phyloP scores from a whole-genome alignment of 1,139 yeast species.

The Sugiyamaella japonica region DNA sequence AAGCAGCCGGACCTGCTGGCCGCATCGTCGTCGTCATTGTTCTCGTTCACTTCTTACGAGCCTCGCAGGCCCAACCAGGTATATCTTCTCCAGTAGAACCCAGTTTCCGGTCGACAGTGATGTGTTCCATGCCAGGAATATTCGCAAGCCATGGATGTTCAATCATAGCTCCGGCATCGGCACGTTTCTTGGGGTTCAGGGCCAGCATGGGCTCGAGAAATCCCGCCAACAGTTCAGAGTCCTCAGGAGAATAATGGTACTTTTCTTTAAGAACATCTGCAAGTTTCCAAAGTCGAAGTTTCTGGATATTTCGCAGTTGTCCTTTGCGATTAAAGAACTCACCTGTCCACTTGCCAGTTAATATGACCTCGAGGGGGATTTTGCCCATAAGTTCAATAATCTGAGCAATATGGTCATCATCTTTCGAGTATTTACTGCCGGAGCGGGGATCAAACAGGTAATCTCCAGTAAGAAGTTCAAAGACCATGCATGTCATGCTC shows the following conservation, averaged over 20 bases:
- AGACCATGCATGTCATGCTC: slow-evolving; percentile 79
- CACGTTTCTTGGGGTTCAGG: slow-evolving; percentile 66
- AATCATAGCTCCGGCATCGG: slow-evolving; percentile 80
- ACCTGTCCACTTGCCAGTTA: slow-evolving; percentile 54
- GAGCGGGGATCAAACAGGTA: slow-evolving; percentile 79
- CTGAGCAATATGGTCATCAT: slow-evolving; percentile 87
- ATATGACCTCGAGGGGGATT: slow-evolving; percentile 54
- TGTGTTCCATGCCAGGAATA: slow-evolving; percentile 59
- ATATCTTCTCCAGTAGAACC: slow-evolving; percentile 72
- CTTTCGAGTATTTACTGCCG: slow-evolving; percentile 62
- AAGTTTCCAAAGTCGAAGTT: slow-evolving; percentile 69
- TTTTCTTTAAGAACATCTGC: slow-evolving; percentile 67
- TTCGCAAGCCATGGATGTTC: slow-evolving; percentile 76
- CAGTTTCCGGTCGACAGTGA: slow-evolving; percentile 51
- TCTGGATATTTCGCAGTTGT: slow-evolving; percentile 57
- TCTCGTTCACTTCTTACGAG: slow-evolving; percentile 24
- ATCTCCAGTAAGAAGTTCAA: slow-evolving; percentile 83
- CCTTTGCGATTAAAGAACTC: slow-evolving; percentile 58
- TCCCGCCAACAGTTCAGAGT: slow-evolving; percentile 57
- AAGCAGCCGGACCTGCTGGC: slow-evolving; percentile 6
- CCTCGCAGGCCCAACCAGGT: slow-evolving; percentile 64
- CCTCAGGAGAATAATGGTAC: slow-evolving; percentile 59
- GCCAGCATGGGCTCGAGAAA: slow-evolving; percentile 73
- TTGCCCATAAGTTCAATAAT: slow-evolving; percentile 71
- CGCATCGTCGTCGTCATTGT: slow-evolving; percentile 14